Evolutionary conservation across 306 rosid genomes (phyloP).

Genomic region (Glycyrrhiza uralensis): DNA sequence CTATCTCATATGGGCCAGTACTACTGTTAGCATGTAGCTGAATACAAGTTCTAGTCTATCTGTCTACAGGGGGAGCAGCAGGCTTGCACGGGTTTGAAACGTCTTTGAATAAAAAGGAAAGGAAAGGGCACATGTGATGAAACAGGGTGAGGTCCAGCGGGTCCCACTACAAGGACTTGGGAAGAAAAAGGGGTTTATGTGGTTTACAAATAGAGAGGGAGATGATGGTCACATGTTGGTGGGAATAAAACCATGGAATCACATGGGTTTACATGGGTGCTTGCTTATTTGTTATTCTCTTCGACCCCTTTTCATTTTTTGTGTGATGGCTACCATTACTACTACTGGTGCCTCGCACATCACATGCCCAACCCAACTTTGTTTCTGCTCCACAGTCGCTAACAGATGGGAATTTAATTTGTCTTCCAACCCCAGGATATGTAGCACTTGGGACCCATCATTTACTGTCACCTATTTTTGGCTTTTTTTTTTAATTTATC

Average conservation of each 20-base stretch:
- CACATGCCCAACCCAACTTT: conserved; percentile 55
- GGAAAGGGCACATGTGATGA: conserved; percentile 34
- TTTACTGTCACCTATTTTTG: conserved; percentile 20
- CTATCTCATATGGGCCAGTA: conserved; percentile 26
- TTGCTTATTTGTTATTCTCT: conserved; percentile 24
- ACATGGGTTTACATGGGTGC: conserved; percentile 47
- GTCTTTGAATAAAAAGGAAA: conserved; percentile 32
- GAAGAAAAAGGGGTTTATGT: conserved; percentile 37
- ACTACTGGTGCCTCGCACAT: conserved; percentile 33
- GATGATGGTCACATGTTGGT: conserved; percentile 54
- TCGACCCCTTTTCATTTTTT: conserved; percentile 26
- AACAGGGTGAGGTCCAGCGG: conserved; percentile 35
- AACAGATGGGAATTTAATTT: conserved; percentile 24
- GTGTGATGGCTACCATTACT: conserved; percentile 31
- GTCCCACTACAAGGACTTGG: conserved; percentile 25
- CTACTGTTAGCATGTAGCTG: conserved; percentile 8
- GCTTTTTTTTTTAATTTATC: background rate
- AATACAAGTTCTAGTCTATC: background rate
- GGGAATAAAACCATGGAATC: conserved; percentile 59
- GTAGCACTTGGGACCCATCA: conserved; percentile 45
- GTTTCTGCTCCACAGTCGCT: conserved; percentile 32
- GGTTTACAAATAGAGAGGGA: conserved; percentile 30
- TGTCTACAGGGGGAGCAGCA: conserved; percentile 15
- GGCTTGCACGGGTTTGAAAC: conserved; percentile 35
- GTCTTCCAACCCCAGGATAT: conserved; percentile 32